Evolutionary conservation across 371 early-diverging fungal genomes (phyloP).

Genomic region (Lichtheimia corymbifera): DNA sequence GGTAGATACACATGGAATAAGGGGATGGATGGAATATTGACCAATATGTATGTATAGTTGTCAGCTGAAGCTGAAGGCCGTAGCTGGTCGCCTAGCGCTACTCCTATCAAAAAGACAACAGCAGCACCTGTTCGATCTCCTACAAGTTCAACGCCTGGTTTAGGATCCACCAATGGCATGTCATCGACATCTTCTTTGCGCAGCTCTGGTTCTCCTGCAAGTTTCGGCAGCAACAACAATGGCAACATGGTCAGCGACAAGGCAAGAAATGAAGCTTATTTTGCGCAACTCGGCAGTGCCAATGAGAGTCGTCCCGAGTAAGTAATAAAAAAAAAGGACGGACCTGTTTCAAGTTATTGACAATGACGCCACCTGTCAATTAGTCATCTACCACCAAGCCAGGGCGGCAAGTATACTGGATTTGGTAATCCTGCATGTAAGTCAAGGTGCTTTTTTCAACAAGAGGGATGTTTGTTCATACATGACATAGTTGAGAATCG

Average conservation of each 20-base stretch:
- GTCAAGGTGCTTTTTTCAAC: not conserved
- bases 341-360: conserved; percentile 7
- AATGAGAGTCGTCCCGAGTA: conserved; percentile 64
- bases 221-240: conserved; percentile 13
- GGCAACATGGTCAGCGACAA: conserved; percentile 35
- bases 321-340: conserved; percentile 4
- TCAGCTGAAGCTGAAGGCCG: conserved; percentile 79
- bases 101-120: conserved; percentile 19
- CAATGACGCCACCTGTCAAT: conserved; percentile 1
- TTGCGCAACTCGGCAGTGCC: conserved; percentile 57
- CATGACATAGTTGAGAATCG: conserved; percentile 32
- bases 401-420: conserved; percentile 91
- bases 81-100: conserved; percentile 58
- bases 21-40: too few relatives aligned
- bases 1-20: conserved; percentile 37
- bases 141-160: conserved; percentile 21
- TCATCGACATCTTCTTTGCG: conserved; percentile 13
- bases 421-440: conserved; percentile 78
- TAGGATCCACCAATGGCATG: conserved; percentile 19
- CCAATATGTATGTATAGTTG: conserved; percentile 33
- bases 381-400: conserved; percentile 81
- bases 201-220: conserved; percentile 16
- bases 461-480: not conserved
- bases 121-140: conserved; percentile 27
- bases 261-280: conserved; percentile 72